Evolutionary conservation across 2,329 filamentous ascomycete genomes (phyloP).

Genomic region (Fusarium sp.): DNA sequence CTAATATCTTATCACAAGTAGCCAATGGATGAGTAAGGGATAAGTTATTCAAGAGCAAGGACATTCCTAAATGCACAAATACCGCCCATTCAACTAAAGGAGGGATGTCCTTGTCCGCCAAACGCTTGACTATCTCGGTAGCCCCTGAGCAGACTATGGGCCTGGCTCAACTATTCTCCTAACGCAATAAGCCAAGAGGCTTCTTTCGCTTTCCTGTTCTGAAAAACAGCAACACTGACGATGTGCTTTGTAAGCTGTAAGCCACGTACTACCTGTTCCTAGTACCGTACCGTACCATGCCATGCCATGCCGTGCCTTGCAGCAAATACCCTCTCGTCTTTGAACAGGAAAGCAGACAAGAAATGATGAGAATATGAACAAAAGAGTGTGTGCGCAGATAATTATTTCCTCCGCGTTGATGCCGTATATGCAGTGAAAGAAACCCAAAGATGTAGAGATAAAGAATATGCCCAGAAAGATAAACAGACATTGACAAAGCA

Average conservation of each 20-base stretch:
- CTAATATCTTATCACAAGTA: not conserved
- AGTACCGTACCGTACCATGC: conserved; percentile 12
- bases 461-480: conserved; percentile 27
- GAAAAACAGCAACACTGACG: conserved; percentile 1
- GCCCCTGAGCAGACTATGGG: not conserved
- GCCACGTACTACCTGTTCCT: conserved; percentile 6
- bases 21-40: not conserved
- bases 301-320: conserved; percentile 42
- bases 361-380: conserved; percentile 30
- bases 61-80: conserved; percentile 45
- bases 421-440: conserved; percentile 22
- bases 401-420: conserved; percentile 38
- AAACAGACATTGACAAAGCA: conserved; percentile 29
- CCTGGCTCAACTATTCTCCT: not conserved
- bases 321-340: conserved; percentile 43
- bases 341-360: conserved; percentile 28
- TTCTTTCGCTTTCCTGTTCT: not conserved
- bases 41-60: conserved; percentile 37
- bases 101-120: conserved; percentile 35
- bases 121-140: conserved; percentile 16
- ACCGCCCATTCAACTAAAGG: conserved; percentile 45
- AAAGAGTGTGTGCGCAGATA: conserved; percentile 28
- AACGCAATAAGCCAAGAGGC: not conserved
- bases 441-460: conserved; percentile 24
- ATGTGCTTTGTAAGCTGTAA: conserved; percentile 15